Percentiles rank a stretch among this genome's conserved stretches.
Evolutionary conservation across 257 asterid species (phyloP).

Genomic region (Handroanthus guayacan): DNA sequence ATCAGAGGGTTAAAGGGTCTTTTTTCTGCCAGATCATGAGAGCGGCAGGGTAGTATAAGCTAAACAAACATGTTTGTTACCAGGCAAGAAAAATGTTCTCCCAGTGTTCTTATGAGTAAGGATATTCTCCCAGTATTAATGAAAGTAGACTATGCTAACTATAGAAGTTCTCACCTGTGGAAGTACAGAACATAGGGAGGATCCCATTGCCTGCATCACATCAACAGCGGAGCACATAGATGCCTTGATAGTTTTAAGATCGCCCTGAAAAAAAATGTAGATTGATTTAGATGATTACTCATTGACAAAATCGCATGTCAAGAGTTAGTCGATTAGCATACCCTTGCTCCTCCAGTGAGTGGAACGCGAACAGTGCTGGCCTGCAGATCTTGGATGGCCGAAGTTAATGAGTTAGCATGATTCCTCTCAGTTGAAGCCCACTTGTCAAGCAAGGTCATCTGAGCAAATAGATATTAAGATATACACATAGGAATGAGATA

Average conservation of each 20-base stretch:
- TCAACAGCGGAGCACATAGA: constrained; percentile 81
- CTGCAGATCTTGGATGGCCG: constrained; percentile 67
- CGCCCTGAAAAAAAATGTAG: constrained; percentile 57
- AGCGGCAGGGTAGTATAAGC: background rate
- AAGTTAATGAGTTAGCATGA: constrained; percentile 64
- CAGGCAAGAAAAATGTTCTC: background rate
- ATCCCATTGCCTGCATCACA: constrained; percentile 80
- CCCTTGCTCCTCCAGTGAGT: constrained; percentile 78
- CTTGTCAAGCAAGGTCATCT: constrained; percentile 68
- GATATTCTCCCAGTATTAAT: background rate
- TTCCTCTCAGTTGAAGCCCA: constrained; percentile 79
- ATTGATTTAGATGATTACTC: constrained; percentile 23
- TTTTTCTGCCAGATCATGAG: no score
- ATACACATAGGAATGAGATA: background rate
- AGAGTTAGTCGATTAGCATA: constrained; percentile 45
- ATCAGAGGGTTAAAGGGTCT: no score
- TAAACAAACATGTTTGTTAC: background rate
- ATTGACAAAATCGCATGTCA: constrained; percentile 15
- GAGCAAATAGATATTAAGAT: constrained; percentile 30
- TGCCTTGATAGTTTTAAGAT: constrained; percentile 61
- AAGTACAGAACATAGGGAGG: constrained; percentile 62
- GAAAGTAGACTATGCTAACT: constrained; percentile 6
- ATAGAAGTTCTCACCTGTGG: constrained; percentile 55
- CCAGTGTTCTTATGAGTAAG: no score
- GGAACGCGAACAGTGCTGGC: constrained; percentile 80